phyloP scores from a whole-genome alignment of 768 basidiomycete genomes.

The Serendipita vermifera region DNA sequence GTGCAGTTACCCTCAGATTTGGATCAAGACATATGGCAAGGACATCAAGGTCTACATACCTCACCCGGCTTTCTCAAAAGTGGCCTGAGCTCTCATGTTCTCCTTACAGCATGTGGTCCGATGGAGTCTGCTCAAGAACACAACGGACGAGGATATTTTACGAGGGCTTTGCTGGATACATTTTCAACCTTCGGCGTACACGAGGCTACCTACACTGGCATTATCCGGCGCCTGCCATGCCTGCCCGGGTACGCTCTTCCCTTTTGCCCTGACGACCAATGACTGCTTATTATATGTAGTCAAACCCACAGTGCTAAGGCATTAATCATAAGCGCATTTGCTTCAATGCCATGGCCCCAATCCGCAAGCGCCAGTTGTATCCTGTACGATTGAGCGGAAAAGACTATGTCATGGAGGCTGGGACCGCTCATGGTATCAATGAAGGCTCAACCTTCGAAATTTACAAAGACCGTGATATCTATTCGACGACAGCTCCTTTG shows the following conservation, averaged over 20 bases:
- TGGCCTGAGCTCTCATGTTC: conserved; percentile 32
- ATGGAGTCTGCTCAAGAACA: conserved; percentile 46
- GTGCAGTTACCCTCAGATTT: no score
- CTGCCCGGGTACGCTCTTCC: neutral
- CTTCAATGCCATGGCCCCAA: conserved; percentile 41
- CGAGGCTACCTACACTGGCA: conserved; percentile 35
- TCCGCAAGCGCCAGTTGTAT: conserved; percentile 37
- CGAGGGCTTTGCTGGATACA: conserved; percentile 38
- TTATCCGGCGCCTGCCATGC: conserved; percentile 21
- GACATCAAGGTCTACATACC: conserved; percentile 24
- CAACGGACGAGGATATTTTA: conserved; percentile 53
- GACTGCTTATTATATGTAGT: conserved; percentile 26
- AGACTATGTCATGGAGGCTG: conserved; percentile 41
- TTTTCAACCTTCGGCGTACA: conserved; percentile 37
- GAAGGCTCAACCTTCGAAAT: conserved; percentile 49
- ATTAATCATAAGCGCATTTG: conserved; percentile 35
- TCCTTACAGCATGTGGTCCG: conserved; percentile 44
- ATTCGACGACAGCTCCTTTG: conserved; percentile 43
- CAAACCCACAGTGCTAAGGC: conserved; percentile 44
- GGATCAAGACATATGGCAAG: conserved; percentile 42
- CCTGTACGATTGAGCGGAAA: conserved; percentile 32
- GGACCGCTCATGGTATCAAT: conserved; percentile 50
- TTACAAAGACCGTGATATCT: conserved; percentile 40
- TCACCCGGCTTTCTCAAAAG: conserved; percentile 36
- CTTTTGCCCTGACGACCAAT: no score